Evolutionary conservation across 106 monocot species (phyloP), one percentile per base, ranked within the genome.

Genomic region (Iris macrosiphon): DNA sequence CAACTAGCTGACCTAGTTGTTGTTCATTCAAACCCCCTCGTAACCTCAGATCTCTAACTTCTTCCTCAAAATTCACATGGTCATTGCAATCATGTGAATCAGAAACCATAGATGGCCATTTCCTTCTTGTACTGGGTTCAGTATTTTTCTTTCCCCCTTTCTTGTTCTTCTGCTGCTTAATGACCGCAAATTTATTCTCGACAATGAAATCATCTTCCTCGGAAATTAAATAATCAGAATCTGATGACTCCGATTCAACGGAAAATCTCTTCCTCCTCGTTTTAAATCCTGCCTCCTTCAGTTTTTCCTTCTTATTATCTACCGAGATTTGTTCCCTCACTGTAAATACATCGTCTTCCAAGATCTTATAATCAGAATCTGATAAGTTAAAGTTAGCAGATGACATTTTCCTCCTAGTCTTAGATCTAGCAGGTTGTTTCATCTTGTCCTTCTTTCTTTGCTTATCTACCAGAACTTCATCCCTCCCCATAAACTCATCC

Each of bases 201-300:
- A 24, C 5, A 1, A 51, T 7, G 29, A 51, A 28, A 17, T 53
- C 52, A 32, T 33, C 52, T 1, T 73, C 72, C 47, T 74, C 67
- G 0, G 84, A 78, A 5, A 67, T 54, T 39, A 72, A 31, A 61
- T 65, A 83, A 54, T 84, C 84, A 17, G 71, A 75, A 33, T 84
- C 84, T 2, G 79, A 75, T 2, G 42, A 54, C 42, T 81, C 52
- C 79, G 80, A 54, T 72, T 78, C 6, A 68, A 13, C 49, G 49
- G 71, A 55, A 69, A 75, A 2, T 71, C 68, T 74, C 63, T 49
- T 74, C 67, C n/a, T 55, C 76, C 52, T 73, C 77, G 37, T 33
- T 49, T 45, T 10, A 35, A 22, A 17, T 49, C 38, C 19, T 25
- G 14, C 59, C 25, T 33, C 41, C 31, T 27, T 54, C 45, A 13